A percentile compares a stretch with the other conserved stretches of the same genome.
Conservation (phyloP, 306 rosid genomes). For the Prunus davidiana region DNA sequence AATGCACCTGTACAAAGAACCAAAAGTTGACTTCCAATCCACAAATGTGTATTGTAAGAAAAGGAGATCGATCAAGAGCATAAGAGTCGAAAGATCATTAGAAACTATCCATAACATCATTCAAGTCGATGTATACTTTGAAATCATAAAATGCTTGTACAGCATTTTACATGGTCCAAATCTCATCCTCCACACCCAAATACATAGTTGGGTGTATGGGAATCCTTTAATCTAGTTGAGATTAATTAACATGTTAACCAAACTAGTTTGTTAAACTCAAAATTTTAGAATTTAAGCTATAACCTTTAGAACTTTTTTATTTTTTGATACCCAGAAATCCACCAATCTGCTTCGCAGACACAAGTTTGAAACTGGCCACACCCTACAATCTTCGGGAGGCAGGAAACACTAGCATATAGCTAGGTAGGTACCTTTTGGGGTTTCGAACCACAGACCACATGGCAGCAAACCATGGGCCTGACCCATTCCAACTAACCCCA, state of each 20-base stretch:
- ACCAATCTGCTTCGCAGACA: not conserved
- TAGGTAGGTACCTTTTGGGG: not conserved
- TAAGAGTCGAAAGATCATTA: not conserved
- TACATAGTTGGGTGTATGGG: too few relatives aligned
- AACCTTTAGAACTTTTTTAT: not conserved
- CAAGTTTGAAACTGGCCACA: too few relatives aligned
- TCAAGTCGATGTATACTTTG: too few relatives aligned
- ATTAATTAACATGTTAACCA: too few relatives aligned
- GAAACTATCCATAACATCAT: not conserved
- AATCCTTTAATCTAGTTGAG: too few relatives aligned
- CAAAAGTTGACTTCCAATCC: slow-evolving; percentile 15
- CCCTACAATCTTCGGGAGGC: too few relatives aligned
- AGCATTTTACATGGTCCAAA: too few relatives aligned
- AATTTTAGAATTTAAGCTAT: too few relatives aligned
- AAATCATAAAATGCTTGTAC: too few relatives aligned
- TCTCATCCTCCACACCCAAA: too few relatives aligned
- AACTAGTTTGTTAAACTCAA: too few relatives aligned
- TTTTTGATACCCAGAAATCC: not conserved
- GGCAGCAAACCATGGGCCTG: not conserved
- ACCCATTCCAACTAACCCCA: not conserved
- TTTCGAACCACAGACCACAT: not conserved
- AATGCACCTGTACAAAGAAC: slow-evolving; percentile 66
- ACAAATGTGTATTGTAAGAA: not conserved
- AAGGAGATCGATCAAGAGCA: not conserved
- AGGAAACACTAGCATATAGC: not conserved